Evolutionary conservation across 192 early-diverging fungal genomes (phyloP).

Genomic region (Physocladia obscura): DNA sequence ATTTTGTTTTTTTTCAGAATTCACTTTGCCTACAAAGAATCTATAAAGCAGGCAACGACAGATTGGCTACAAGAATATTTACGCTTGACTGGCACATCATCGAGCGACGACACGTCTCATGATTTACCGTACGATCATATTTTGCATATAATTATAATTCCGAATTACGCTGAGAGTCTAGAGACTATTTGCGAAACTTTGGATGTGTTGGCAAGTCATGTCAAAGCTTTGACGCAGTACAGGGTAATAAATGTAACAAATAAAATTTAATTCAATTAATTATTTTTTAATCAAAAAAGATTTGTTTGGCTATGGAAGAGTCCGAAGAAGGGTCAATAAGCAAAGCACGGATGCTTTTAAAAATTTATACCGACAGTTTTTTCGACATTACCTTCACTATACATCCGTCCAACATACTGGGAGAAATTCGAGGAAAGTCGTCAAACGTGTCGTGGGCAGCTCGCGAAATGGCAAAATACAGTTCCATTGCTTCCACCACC

Average conservation of each 20-base stretch:
- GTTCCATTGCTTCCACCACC: background rate
- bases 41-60: constrained; percentile 47
- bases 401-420: constrained; percentile 64
- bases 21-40: constrained; percentile 36
- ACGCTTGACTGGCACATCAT: constrained; percentile 36
- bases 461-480: constrained; percentile 42
- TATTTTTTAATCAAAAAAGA: constrained; percentile 3
- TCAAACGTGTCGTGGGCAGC: constrained; percentile 72
- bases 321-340: constrained; percentile 52
- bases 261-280: background rate
- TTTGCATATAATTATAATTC: constrained; percentile 71
- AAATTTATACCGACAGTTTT: constrained; percentile 60
- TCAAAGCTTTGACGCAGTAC: constrained; percentile 49
- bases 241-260: constrained; percentile 44
- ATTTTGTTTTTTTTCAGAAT: constrained; percentile 30
- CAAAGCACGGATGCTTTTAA: constrained; percentile 59
- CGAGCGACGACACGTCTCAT: constrained; percentile 44
- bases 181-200: constrained; percentile 70
- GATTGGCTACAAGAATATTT: constrained; percentile 52
- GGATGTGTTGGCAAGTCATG: constrained; percentile 62
- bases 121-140: constrained; percentile 54
- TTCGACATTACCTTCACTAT: constrained; percentile 68
- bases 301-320: constrained; percentile 77
- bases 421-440: constrained; percentile 73
- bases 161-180: constrained; percentile 71